phyloP scores from a whole-genome alignment of 2,329 filamentous ascomycete species.

The Sphaerulina populicola region DNA sequence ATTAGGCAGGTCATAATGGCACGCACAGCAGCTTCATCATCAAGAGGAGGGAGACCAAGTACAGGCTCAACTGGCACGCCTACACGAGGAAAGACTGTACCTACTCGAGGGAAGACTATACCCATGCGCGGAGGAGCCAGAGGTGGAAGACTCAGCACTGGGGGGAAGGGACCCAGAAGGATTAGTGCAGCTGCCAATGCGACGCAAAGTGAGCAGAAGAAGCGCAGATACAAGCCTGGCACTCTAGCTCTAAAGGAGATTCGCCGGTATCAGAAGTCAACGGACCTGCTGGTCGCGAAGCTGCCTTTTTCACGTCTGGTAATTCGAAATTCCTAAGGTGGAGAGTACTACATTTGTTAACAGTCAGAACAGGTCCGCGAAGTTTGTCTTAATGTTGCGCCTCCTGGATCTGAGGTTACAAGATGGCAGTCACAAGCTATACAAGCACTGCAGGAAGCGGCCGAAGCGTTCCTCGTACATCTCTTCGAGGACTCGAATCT shows the following conservation, averaged over 20 bases:
- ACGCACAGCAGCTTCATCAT: slow-evolving; percentile 9
- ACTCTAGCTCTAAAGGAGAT: slow-evolving; percentile 98
- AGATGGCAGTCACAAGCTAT: slow-evolving; percentile 99
- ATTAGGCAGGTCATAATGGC: slow-evolving; percentile 1
- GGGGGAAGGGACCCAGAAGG: slow-evolving; percentile 20
- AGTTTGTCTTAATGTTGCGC: slow-evolving; percentile 93
- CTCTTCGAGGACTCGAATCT: slow-evolving; percentile 98
- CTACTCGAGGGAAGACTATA: slow-evolving; percentile 6
- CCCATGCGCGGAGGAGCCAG: slow-evolving; percentile 22
- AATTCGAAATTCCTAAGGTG: slow-evolving; percentile 15
- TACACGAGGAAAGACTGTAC: slow-evolving; percentile 5
- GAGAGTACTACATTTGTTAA: slow-evolving; percentile 3
- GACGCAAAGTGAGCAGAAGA: slow-evolving; percentile 21
- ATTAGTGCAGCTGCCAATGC: slow-evolving; percentile 11
- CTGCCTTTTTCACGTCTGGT: slow-evolving; percentile 93
- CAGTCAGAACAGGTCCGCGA: slow-evolving; percentile 57
- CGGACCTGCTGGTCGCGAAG: slow-evolving; percentile 92
- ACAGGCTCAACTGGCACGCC: slow-evolving; percentile 7
- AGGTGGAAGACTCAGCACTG: slow-evolving; percentile 22
- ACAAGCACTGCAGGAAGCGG: slow-evolving; percentile 93
- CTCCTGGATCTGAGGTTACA: slow-evolving; percentile 53
- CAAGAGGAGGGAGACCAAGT: slow-evolving; percentile 7
- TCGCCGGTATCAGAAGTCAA: slow-evolving; percentile 94
- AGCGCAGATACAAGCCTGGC: slow-evolving; percentile 45
- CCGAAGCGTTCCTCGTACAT: slow-evolving; percentile 96